phyloP scores from a whole-genome alignment of 179 eudicot species.

The Patellifolia procumbens region DNA sequence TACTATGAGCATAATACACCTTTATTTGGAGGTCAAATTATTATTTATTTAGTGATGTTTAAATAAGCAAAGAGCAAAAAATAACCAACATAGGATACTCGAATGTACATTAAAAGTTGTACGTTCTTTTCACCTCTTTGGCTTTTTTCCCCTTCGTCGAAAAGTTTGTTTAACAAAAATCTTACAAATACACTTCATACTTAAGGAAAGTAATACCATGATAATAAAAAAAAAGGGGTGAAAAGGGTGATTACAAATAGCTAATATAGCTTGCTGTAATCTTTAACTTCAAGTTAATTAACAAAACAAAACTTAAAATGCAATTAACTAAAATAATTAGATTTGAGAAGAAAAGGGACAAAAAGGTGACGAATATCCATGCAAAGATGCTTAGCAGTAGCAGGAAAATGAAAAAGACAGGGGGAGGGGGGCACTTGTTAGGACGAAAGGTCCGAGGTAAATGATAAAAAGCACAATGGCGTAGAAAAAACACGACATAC shows the following conservation, averaged over 20 bases:
- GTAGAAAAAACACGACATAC: conserved; percentile 20
- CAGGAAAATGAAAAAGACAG: conserved; percentile 6
- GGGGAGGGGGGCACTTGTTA: not conserved
- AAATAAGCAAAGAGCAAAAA: too few species aligned
- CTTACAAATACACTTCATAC: not conserved
- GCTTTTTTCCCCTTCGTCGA: too few species aligned
- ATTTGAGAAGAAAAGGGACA: conserved; percentile 6
- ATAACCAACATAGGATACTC: too few species aligned
- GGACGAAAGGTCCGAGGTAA: conserved; percentile 21
- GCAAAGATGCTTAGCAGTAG: conserved; percentile 21
- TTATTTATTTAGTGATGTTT: too few species aligned
- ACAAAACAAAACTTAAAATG: too few species aligned
- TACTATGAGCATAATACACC: too few species aligned
- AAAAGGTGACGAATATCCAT: conserved; percentile 17
- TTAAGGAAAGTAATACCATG: not conserved
- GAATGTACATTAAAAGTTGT: too few species aligned
- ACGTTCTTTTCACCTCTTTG: too few species aligned
- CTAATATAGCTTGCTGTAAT: not conserved
- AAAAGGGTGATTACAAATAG: not conserved
- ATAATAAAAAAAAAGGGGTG: not conserved
- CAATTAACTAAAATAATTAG: too few species aligned
- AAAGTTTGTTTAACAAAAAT: not conserved
- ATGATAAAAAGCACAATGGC: not conserved
- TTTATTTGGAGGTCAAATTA: too few species aligned
- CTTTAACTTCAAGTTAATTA: too few species aligned